Evolutionary conservation across 805 yeast genomes (phyloP).

Genomic region (Spathaspora girioi): DNA sequence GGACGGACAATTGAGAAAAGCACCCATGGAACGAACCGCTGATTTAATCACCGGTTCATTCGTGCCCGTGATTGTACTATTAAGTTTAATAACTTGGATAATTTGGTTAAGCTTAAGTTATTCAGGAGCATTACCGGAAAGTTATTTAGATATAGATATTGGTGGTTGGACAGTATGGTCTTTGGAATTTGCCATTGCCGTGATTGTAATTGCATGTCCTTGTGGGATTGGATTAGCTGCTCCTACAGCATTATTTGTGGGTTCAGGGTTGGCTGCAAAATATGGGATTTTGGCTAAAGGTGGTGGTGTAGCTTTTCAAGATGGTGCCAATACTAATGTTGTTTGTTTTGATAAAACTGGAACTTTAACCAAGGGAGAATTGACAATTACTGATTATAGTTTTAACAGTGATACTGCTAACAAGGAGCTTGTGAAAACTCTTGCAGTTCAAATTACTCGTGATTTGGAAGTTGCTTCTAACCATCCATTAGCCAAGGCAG

Average conservation of each 20-base stretch:
- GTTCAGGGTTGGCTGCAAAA: conserved; percentile 75
- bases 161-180: conserved; percentile 83
- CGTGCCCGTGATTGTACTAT: conserved; percentile 62
- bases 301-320: conserved; percentile 81
- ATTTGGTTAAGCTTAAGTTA: conserved; percentile 63
- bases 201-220: conserved; percentile 81
- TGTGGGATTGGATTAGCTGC: conserved; percentile 86
- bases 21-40: conserved; percentile 71
- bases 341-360: conserved; percentile 81
- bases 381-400: conserved; percentile 51
- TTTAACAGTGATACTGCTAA: conserved; percentile 18
- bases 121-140: conserved; percentile 48
- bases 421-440: conserved; percentile 13
- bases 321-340: conserved; percentile 59
- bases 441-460: conserved; percentile 46
- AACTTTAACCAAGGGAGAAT: conserved; percentile 66
- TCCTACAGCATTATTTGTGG: conserved; percentile 79
- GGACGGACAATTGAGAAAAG: conserved; percentile 67
- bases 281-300: conserved; percentile 74
- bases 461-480: conserved; percentile 62
- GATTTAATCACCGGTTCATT: conserved; percentile 66
- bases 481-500: conserved; percentile 67
- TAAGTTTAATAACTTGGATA: conserved; percentile 64
- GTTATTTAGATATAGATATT: conserved; percentile 57
- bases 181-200: conserved; percentile 71